phyloP scores from a whole-genome alignment of 78 protist genomes.

The Dictyostelium citrinum region DNA sequence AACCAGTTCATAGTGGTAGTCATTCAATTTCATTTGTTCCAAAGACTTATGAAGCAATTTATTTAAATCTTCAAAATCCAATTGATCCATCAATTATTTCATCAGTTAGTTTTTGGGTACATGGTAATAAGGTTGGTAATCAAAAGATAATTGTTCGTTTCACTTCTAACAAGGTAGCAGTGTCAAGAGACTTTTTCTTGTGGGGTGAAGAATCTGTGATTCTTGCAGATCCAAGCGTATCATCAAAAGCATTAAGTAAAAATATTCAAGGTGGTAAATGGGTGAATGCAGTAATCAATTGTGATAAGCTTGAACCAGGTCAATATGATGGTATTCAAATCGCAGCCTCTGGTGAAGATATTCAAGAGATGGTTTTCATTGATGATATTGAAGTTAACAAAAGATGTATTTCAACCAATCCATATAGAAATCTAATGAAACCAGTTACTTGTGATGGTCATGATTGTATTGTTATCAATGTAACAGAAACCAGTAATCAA shows the following conservation, averaged over 20 bases:
- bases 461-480: constrained; percentile 1
- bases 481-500: not conserved
- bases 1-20: constrained; percentile 22
- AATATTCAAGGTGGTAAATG: constrained; percentile 13
- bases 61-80: constrained; percentile 34
- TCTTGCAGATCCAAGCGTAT: not conserved
- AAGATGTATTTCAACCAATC: constrained; percentile 22
- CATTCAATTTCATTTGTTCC: constrained; percentile 42
- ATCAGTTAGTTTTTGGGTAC: constrained; percentile 19
- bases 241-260: not conserved
- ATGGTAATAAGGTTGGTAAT: constrained; percentile 15
- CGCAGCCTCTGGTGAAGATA: not conserved
- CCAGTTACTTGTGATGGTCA: not conserved
- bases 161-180: constrained; percentile 38
- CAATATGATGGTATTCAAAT: constrained; percentile 61
- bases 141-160: constrained; percentile 26
- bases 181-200: not conserved
- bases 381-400: constrained; percentile 38
- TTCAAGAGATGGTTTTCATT: constrained; percentile 4
- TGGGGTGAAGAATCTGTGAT: constrained; percentile 16
- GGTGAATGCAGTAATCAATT: constrained; percentile 11
- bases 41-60: constrained; percentile 39
- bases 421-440: not conserved
- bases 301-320: constrained; percentile 24
- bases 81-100: constrained; percentile 42